Conservation (phyloP, 2,329 filamentous ascomycete species). For the Aspergillus proliferans region DNA sequence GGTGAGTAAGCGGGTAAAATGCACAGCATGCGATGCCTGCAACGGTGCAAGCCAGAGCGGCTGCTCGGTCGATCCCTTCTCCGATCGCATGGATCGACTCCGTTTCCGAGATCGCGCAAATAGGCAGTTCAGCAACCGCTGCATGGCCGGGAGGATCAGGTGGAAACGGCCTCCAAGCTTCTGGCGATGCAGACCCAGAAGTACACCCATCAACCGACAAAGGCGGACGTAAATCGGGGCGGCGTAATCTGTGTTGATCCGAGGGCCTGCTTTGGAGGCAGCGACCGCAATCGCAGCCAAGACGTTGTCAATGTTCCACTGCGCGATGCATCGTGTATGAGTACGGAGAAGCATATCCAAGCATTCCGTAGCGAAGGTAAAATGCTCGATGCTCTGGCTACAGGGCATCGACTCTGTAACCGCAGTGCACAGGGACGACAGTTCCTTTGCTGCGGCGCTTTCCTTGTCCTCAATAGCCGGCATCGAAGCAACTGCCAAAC, state of each 20-base stretch:
- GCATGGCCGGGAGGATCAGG: conserved; percentile 50
- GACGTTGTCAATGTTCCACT: conserved; percentile 41
- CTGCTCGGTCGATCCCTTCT: conserved; percentile 16
- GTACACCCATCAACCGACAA: conserved; percentile 47
- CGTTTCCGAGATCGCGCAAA: conserved; percentile 44
- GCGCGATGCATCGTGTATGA: conserved; percentile 37
- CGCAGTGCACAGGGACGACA: conserved; percentile 32
- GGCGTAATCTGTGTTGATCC: conserved; percentile 25
- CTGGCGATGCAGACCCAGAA: conserved; percentile 53
- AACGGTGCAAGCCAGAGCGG: conserved; percentile 32
- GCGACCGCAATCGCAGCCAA: conserved; percentile 32
- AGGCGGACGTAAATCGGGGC: conserved; percentile 48
- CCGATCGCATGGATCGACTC: conserved; percentile 20
- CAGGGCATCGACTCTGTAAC: conserved; percentile 24
- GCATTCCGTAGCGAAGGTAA: conserved; percentile 35
- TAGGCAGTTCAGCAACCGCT: conserved; percentile 50
- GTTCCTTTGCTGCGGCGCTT: conserved; percentile 25
- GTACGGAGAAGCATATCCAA: conserved; percentile 34
- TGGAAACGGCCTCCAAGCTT: conserved; percentile 57
- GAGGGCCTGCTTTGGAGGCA: conserved; percentile 30
- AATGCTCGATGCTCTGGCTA: conserved; percentile 32
- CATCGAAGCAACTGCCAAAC: conserved; percentile 29
- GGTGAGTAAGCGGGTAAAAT: conserved; percentile 52
- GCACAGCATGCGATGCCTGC: conserved; percentile 40
- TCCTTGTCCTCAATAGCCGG: conserved; percentile 34